Base-by-base conservation (phyloP, 202 grass and related monocot species). In the Setaria italica region DNA sequence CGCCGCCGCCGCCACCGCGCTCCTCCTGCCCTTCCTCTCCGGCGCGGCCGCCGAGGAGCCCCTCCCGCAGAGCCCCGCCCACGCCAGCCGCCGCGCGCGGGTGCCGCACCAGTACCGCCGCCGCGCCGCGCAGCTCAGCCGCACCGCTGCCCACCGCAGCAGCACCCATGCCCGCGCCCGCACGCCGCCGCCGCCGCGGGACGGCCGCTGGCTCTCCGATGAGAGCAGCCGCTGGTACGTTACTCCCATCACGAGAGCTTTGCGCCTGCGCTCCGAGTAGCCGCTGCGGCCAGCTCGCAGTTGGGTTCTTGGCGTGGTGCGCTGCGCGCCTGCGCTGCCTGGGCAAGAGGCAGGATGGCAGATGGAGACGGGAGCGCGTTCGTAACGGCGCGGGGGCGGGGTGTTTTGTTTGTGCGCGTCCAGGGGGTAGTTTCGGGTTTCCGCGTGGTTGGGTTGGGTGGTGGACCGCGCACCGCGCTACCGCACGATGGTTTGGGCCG, bases 81-180 rank as follows among this genome's bases (percentile, higher is more conserved):
- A 82, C 15, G 92, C 57, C 14, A 91, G 37, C 71, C 84, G 69
- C 70, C 76, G 83, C 9, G 71, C 56, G 16, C 79, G 19, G 4
- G 32, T 47, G 25, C 54, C 43, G 33, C 55, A 37, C 42, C 42
- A 66, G 80, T 67, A 80, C 41, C 85, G 74, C 74, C 74, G 39
- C 67, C 74, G 49, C 21, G 60, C 72, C 73, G 71, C 74, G 86
- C 56, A 78, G 83, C 56, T 74, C 45, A 77, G 67, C 58, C 78
- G 68, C 67, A 74, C 83, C 29, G 85, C 84, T 21, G 77, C 86
- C 60, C 88, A 75, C 77, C 89, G 82, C 56, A 88, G 33, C 21
- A 82, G 56, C 62, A 69, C 53, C 88, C 85, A 86, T 68, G 65
- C 82, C 63, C 79, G 13, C 77, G 41, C 74, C 65, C 80, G 80